A percentile compares a stretch with the other conserved stretches of the same genome.
Evolutionary conservation across 306 rosid genomes (phyloP).

Genomic region (Morella rubra): DNA sequence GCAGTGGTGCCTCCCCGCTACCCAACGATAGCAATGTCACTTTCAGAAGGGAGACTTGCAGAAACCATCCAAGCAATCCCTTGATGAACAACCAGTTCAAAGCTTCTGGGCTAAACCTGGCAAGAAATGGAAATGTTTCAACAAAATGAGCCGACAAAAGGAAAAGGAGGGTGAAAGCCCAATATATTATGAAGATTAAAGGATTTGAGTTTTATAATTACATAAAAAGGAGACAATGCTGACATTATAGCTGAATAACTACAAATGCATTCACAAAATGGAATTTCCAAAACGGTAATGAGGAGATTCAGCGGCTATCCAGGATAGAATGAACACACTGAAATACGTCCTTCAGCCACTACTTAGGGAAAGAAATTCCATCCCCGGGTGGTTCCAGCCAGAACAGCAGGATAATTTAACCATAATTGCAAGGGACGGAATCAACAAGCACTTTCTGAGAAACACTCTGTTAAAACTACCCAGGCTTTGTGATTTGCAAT

Average conservation of each 20-base stretch:
- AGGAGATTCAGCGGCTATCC: background rate
- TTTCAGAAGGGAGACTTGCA: slow-evolving; percentile 79
- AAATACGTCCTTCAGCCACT: too few species aligned
- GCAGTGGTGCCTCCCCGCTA: slow-evolving; percentile 78
- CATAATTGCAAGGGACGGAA: background rate
- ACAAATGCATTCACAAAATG: background rate
- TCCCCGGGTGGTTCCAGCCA: too few species aligned
- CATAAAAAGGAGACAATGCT: background rate
- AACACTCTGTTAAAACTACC: background rate
- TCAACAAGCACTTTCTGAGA: background rate
- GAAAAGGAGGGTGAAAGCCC: background rate
- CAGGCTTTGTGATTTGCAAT: background rate
- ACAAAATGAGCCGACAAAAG: slow-evolving; percentile 3
- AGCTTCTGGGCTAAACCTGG: slow-evolving; percentile 94
- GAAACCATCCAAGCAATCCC: slow-evolving; percentile 90
- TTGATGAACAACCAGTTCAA: slow-evolving; percentile 89
- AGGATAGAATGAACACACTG: too few species aligned
- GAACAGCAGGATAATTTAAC: background rate
- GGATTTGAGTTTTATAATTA: background rate
- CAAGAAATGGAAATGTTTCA: slow-evolving; percentile 15
- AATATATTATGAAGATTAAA: background rate
- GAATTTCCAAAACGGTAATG: background rate
- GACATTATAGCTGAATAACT: background rate
- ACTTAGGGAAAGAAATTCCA: too few species aligned
- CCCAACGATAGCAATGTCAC: slow-evolving; percentile 72